Evolutionary conservation across 257 asterid genomes (phyloP).

Genomic region (Euphrasia confusa): DNA sequence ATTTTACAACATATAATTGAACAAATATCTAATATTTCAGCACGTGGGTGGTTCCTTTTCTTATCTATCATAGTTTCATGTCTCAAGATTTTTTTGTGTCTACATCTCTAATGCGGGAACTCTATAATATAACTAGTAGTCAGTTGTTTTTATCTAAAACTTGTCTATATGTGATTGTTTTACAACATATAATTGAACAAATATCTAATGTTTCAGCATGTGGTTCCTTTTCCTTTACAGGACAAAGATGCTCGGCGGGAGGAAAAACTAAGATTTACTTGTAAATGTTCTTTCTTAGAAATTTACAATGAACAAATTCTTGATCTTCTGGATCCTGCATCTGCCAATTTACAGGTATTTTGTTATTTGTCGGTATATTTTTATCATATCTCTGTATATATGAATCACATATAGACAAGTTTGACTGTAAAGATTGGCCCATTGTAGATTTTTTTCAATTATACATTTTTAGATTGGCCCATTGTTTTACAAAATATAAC

Average conservation of each 20-base stretch:
- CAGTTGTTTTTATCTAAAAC: not conserved
- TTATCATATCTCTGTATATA: not conserved
- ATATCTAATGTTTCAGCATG: constrained; percentile 15
- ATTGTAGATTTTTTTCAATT: too few species aligned
- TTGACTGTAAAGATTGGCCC: not conserved
- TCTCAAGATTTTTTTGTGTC: constrained; percentile 9
- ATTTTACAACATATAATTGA: not conserved
- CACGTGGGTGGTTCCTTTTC: constrained; percentile 17
- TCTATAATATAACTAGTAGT: not conserved
- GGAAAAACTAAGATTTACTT: constrained; percentile 70
- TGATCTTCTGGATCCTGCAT: constrained; percentile 86
- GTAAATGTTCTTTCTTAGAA: constrained; percentile 84
- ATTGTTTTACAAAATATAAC: too few species aligned
- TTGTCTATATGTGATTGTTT: constrained; percentile 14
- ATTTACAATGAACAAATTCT: constrained; percentile 93
- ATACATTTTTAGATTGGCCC: too few species aligned
- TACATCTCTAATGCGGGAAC: not conserved
- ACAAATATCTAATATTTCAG: constrained; percentile 17
- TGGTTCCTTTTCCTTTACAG: constrained; percentile 36
- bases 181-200: constrained; percentile 5
- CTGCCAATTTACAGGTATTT: constrained; percentile 78
- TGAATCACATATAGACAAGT: too few species aligned
- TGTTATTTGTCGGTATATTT: constrained; percentile 3
- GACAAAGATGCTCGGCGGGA: constrained; percentile 92
- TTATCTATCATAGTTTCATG: constrained; percentile 12